These are phyloP conservation scores for Mycena chlorophos DNA, from an alignment of 768 basidiomycete species.

Conservation along the genomic window DNA sequence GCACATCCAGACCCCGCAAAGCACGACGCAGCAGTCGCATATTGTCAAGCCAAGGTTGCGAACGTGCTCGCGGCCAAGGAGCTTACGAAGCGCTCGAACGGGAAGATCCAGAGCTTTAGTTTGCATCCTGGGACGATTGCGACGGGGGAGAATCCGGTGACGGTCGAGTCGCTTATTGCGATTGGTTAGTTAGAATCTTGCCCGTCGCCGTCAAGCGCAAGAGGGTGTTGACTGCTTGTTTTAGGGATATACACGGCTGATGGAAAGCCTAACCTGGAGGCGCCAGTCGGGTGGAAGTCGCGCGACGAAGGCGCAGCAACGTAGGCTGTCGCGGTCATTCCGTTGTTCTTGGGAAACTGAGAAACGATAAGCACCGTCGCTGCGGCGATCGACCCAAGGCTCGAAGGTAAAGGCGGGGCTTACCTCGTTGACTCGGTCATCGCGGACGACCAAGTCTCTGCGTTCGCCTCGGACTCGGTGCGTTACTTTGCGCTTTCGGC, in stretches of 20 bases:
- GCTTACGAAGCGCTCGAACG: conserved; percentile 4
- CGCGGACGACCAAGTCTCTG: no score
- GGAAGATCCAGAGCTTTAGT: conserved; percentile 7
- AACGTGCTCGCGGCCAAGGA: conserved; percentile 14
- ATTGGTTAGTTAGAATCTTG: neutral
- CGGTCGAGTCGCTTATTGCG: neutral
- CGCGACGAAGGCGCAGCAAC: conserved; percentile 15
- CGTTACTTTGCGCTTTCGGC: no score
- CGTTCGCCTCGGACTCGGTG: no score
- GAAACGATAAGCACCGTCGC: no score
- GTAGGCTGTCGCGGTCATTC: no score
- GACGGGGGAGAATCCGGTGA: conserved; percentile 1
- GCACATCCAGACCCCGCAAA: neutral
- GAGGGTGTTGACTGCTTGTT: neutral
- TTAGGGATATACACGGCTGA: conserved; percentile 3
- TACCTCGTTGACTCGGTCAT: no score
- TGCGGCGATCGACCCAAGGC: no score
- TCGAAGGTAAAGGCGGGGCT: no score
- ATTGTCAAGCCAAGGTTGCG: conserved; percentile 9
- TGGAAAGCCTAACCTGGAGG: neutral
- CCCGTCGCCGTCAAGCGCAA: neutral
- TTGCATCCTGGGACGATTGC: conserved; percentile 9
- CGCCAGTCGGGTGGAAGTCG: conserved; percentile 4
- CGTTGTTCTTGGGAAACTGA: no score
- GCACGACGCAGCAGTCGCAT: neutral